Conservation (phyloP, 768 basidiomycete genomes). For the Exidia glandulosa region DNA sequence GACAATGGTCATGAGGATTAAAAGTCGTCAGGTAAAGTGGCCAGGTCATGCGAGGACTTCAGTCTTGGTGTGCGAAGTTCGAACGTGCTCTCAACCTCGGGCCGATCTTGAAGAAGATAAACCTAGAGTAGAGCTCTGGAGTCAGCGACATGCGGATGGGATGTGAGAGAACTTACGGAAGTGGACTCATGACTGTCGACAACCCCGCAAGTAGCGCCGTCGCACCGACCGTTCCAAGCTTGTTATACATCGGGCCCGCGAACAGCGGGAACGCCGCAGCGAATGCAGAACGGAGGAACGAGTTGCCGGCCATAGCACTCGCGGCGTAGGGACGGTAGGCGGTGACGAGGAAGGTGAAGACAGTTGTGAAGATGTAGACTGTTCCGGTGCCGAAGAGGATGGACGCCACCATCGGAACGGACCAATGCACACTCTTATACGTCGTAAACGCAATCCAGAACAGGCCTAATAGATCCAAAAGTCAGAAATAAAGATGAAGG, state of each 20-base stretch:
- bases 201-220: slow-evolving; percentile 65
- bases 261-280: slow-evolving; percentile 44
- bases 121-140: too few species aligned
- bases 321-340: slow-evolving; percentile 41
- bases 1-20: too few species aligned
- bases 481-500: too few species aligned
- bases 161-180: too few species aligned
- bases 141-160: too few species aligned
- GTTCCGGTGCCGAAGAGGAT: slow-evolving; percentile 44
- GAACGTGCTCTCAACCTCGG: too few species aligned
- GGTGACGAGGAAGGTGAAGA: slow-evolving; percentile 49
- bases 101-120: too few species aligned
- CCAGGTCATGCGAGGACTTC: too few species aligned
- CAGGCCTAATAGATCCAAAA: slow-evolving; percentile 30
- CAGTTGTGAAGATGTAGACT: slow-evolving; percentile 54
- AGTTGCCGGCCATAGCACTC: slow-evolving; percentile 60
- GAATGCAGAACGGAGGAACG: slow-evolving; percentile 35
- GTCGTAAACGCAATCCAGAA: slow-evolving; percentile 49
- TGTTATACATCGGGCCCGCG: slow-evolving; percentile 37
- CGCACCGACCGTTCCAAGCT: slow-evolving; percentile 58
- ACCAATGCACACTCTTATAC: slow-evolving; percentile 35
- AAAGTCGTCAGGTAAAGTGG: too few species aligned
- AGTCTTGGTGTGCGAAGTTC: too few species aligned
- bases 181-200: slow-evolving; percentile 46
- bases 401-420: slow-evolving; percentile 33